Conservation (phyloP, 768 basidiomycete genomes). For the Pleurotus ostreatus region DNA sequence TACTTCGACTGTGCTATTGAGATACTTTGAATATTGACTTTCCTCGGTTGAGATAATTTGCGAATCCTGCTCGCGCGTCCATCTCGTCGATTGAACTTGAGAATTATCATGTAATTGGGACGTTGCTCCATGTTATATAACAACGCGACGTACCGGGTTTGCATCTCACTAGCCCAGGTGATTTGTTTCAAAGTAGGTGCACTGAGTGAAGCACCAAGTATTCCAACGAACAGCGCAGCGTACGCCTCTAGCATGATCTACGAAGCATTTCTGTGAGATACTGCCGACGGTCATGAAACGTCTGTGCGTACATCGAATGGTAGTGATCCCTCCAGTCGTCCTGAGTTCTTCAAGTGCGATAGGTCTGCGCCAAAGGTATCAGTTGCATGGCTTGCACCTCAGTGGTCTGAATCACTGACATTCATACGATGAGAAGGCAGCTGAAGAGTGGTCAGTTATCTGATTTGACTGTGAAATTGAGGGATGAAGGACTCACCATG, state of each 20-base stretch:
- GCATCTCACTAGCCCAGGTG: conserved; percentile 89
- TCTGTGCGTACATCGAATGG: conserved; percentile 52
- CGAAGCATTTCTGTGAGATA: background rate
- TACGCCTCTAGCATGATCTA: conserved; percentile 71
- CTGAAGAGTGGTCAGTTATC: conserved; percentile 30
- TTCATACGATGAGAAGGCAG: conserved; percentile 80
- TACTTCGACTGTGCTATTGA: background rate
- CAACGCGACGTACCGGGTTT: conserved; percentile 53
- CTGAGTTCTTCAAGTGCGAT: conserved; percentile 73
- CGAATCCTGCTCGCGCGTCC: conserved; percentile 64
- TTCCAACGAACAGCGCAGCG: conserved; percentile 60
- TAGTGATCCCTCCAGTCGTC: conserved; percentile 60
- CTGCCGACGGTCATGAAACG: background rate
- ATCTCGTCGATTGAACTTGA: conserved; percentile 70
- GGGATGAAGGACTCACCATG: conserved; percentile 42
- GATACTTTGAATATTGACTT: conserved; percentile 32
- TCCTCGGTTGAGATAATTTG: conserved; percentile 60
- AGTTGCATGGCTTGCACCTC: background rate
- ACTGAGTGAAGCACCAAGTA: conserved; percentile 68
- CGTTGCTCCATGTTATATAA: background rate
- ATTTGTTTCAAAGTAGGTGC: conserved; percentile 73
- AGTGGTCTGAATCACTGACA: conserved; percentile 37
- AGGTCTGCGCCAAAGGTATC: conserved; percentile 45
- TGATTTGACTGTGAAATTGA: background rate
- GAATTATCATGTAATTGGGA: background rate